phyloP scores from a whole-genome alignment of 1,284 basidiomycete genomes.

The Coriolopsis trogii region DNA sequence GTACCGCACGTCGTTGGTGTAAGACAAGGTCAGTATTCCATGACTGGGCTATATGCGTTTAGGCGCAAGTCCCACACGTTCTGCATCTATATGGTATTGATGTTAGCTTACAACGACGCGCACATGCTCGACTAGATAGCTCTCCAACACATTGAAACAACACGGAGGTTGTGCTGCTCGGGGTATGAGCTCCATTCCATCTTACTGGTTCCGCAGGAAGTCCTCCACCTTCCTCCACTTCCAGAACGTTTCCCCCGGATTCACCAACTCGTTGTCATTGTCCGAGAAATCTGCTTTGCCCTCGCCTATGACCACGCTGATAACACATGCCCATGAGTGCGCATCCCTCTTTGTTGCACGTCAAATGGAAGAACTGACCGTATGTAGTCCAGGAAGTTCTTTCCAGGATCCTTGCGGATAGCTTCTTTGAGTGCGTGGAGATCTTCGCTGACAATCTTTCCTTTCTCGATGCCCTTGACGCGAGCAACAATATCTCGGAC shows the following conservation, averaged over 20 bases:
- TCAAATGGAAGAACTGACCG: slow-evolving; percentile 1
- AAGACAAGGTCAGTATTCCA: too few relatives aligned
- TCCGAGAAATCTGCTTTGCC: slow-evolving; percentile 33
- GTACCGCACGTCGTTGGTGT: too few relatives aligned
- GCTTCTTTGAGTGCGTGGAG: slow-evolving; percentile 13
- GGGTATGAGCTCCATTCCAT: too few relatives aligned
- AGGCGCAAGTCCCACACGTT: too few relatives aligned
- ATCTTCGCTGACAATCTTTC: slow-evolving; percentile 21
- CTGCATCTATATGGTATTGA: too few relatives aligned
- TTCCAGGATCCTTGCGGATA: slow-evolving; percentile 8
- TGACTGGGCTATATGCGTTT: too few relatives aligned
- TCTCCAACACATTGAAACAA: too few relatives aligned
- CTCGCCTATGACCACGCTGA: slow-evolving; percentile 32
- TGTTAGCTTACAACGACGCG: too few relatives aligned
- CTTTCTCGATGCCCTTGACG: slow-evolving; percentile 17
- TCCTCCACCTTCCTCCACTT: slow-evolving; percentile 30
- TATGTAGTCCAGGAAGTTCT: slow-evolving; percentile 10
- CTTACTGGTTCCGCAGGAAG: slow-evolving; percentile 4
- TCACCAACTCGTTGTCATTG: slow-evolving; percentile 29
- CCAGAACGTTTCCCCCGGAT: slow-evolving; percentile 27
- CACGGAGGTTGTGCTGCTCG: too few relatives aligned
- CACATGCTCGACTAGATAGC: too few relatives aligned
- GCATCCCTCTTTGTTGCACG: not conserved
- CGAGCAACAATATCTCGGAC: slow-evolving; percentile 23
- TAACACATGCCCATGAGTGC: not conserved